Base-by-base conservation (phyloP, 1,284 basidiomycete genomes). In the Fomitopsis betulina region DNA sequence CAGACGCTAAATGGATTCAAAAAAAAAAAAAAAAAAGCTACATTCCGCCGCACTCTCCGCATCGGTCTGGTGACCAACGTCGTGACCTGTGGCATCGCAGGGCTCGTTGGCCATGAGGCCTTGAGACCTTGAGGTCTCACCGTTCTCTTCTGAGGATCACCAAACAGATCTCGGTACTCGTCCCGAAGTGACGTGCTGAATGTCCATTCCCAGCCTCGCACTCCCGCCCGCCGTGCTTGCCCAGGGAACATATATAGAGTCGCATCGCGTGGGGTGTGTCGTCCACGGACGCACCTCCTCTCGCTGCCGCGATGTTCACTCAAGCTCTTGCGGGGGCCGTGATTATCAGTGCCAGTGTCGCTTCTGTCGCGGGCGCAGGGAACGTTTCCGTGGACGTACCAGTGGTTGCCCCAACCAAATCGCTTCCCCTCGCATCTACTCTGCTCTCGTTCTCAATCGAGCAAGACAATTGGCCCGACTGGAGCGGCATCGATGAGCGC, bases 381-480 rank as follows among this genome's bases (percentile, higher is more conserved):
- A 63, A 67, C 7, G 43, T 68, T 2, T 65, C 65, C 53, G 67
- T 68, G 25, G 63, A 67, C 19, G 33, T 70, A n/a, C 68, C 69
- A 25, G 30, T 65, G 50, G 17, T 62, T 30, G 53, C 64, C 9
- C 65, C 72, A 0, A 58, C 55, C n/a, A 58, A 58, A 25, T 62
- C 70, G 5, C 65, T 68, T 40, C 58, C 57, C 1, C 66, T 72
- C 7, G 58, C 58, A 10, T 49, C 63, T 38, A 69, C 81, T 3
- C 73, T 86, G 15, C 64, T 88, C 30, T 85, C 83, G 0, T 78
- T 87, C 61, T 88, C 85, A n/a, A 80, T 89, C 55, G 86, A 87
- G 67, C 82, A 86, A 66, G 85, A 88, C 63, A 73, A 81, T 15
- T 88, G 85, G 85, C 74, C 76, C 13, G 84, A 86, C 60, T 89